Evolutionary conservation across 352 stramenopile genomes (phyloP).

Genomic region (Phytophthora kernoviae): DNA sequence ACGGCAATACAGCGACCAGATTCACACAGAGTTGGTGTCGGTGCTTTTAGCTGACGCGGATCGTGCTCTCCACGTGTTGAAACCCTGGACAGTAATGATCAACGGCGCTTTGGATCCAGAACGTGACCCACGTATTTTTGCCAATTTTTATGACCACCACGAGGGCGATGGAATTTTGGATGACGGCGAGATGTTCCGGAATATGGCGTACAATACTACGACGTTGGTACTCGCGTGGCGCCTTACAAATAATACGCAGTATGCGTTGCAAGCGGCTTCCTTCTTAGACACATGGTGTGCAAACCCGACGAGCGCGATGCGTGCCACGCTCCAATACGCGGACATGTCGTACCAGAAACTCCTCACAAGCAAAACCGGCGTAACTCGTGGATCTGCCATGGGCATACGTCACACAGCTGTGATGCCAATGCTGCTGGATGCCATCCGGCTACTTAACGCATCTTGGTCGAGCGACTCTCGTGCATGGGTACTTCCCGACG

Average conservation of each 20-base stretch:
- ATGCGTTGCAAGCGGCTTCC: slow-evolving; percentile 29
- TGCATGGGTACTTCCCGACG: slow-evolving; percentile 1
- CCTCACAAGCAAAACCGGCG: slow-evolving; percentile 19
- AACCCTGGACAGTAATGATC: slow-evolving; percentile 31
- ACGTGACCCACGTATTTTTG: slow-evolving; percentile 27
- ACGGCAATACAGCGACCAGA: slow-evolving; percentile 11
- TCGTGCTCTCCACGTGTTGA: slow-evolving; percentile 21
- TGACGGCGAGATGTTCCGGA: slow-evolving; percentile 37
- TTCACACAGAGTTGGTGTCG: neutral
- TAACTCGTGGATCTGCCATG: slow-evolving; percentile 17
- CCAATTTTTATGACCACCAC: slow-evolving; percentile 39
- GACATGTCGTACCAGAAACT: slow-evolving; percentile 42
- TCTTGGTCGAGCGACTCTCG: slow-evolving; percentile 6
- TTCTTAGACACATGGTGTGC: slow-evolving; percentile 45
- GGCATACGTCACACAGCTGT: slow-evolving; percentile 40
- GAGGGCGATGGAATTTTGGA: slow-evolving; percentile 1
- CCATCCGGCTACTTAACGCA: slow-evolving; percentile 39
- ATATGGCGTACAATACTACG: slow-evolving; percentile 59
- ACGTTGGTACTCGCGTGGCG: slow-evolving; percentile 43
- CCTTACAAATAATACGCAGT: slow-evolving; percentile 38
- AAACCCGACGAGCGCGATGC: slow-evolving; percentile 35
- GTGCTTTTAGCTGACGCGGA: slow-evolving; percentile 36
- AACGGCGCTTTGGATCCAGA: slow-evolving; percentile 26
- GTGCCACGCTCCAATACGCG: slow-evolving; percentile 29
- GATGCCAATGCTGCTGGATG: slow-evolving; percentile 43